Evolutionary conservation across 306 rosid species (phyloP), one percentile per base, ranked within the genome.

Genomic region (Neltuma alba): DNA sequence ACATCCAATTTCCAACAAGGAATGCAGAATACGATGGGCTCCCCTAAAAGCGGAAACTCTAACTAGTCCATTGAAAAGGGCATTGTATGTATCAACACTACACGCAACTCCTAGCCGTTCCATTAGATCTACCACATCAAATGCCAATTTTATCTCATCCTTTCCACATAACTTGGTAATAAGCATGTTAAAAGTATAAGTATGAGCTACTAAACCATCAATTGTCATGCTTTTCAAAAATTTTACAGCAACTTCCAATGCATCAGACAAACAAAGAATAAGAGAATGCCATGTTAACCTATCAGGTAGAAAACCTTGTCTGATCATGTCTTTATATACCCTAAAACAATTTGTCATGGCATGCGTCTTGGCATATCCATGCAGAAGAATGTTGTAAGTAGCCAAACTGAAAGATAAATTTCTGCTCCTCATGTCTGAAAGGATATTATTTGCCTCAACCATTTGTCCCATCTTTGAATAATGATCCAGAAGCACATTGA

Each of bases 331-430:
- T 18, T 79, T 70, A 71, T 75, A 89, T 44, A 92, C 71, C 76
- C 27, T 44, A 68, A 83, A 86, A 84, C 91, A 92, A 66, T 75
- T 41, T 60, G 70, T 25, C 75, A 87, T 37, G 42, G 33, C 88
- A 33, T 37, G 77, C 79, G 84, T 83, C 84, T 86, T 92, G 34
- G 95, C 88, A 86, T 84, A 83, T 61, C 89, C 93, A 89, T 86
- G 97, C 82, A 92, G 69, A 67, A 92, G 90, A 85, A 89, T 92
- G 57, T 92, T 92, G 83, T 81, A 92, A 27, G 95, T 87, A 61
- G 87, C 76, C 86, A 90, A 77, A 83, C 74, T 86, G 79, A 89
- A 92, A 69, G 65, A 20, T 74, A 90, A 64, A 73, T 40, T 70
- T 66, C 79, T 85, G 54, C 81, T 83, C 78, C 76, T 84, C 91